Percentiles rank a stretch among this genome's conserved stretches.
Conservation (phyloP, 2,329 filamentous ascomycete species). For the Cladobotryum mycophilum region DNA sequence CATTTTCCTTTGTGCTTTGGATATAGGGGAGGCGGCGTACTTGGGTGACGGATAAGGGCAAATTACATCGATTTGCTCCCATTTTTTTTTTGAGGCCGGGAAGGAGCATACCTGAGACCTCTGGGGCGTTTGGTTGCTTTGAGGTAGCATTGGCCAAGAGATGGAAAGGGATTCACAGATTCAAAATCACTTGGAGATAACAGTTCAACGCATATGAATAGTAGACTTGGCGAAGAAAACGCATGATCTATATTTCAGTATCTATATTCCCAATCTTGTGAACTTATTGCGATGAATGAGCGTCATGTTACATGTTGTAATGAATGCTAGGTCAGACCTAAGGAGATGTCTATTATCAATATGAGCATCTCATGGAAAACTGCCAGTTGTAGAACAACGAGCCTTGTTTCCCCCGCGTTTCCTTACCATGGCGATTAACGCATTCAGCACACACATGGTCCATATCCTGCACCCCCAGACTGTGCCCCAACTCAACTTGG, state of each 20-base stretch:
- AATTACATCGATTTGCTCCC: constrained; percentile 20
- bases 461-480: not conserved
- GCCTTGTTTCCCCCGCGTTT: too few species aligned
- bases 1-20: constrained; percentile 19
- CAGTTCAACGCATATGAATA: not conserved
- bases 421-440: too few species aligned
- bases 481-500: not conserved
- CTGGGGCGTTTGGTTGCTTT: constrained; percentile 14
- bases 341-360: too few species aligned
- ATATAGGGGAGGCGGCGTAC: constrained; percentile 21
- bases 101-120: constrained; percentile 11
- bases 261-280: too few species aligned
- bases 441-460: not conserved
- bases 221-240: constrained; percentile 12
- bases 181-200: constrained; percentile 7
- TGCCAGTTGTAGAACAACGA: too few species aligned
- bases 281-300: too few species aligned
- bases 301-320: too few species aligned
- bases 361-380: too few species aligned
- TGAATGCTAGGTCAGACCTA: too few species aligned
- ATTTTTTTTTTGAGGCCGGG: constrained; percentile 16
- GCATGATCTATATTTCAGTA: constrained; percentile 4
- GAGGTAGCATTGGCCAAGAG: constrained; percentile 10
- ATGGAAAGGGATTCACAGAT: constrained; percentile 3
- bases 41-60: constrained; percentile 15